A percentile compares a stretch with the other conserved stretches of the same genome.
Conservation (phyloP, 805 yeast genomes). For the Candida sonorensis region DNA sequence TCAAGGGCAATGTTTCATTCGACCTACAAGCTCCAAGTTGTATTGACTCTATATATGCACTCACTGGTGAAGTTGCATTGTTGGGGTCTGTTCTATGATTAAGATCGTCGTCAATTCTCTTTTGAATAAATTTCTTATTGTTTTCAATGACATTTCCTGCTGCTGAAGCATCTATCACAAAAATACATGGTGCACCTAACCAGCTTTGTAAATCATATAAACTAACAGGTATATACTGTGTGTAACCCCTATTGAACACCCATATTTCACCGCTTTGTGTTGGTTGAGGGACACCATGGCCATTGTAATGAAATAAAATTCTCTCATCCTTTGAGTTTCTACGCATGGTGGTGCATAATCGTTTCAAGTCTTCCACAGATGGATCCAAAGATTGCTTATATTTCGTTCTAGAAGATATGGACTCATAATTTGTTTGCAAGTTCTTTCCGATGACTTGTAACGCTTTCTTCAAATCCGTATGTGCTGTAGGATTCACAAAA, state of each 20-base stretch:
- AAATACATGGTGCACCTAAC: slow-evolving; percentile 96
- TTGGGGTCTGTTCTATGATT: slow-evolving; percentile 45
- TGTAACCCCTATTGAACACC: slow-evolving; percentile 96
- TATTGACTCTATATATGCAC: slow-evolving; percentile 75
- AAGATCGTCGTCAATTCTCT: slow-evolving; percentile 80
- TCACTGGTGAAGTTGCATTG: slow-evolving; percentile 56
- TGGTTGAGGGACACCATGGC: slow-evolving; percentile 98
- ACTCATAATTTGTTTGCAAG: slow-evolving; percentile 83
- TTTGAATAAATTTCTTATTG: slow-evolving; percentile 84
- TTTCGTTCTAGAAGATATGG: slow-evolving; percentile 76
- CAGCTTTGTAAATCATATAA: slow-evolving; percentile 93
- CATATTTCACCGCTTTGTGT: slow-evolving; percentile 95
- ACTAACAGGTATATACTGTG: slow-evolving; percentile 95
- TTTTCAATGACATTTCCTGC: slow-evolving; percentile 92
- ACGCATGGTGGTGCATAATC: slow-evolving; percentile 83
- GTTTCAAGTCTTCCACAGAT: slow-evolving; percentile 88
- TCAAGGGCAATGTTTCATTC: slow-evolving; percentile 83
- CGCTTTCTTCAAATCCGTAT: slow-evolving; percentile 83
- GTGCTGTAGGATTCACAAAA: slow-evolving; percentile 83
- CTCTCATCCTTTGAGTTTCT: slow-evolving; percentile 92
- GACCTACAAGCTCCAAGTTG: slow-evolving; percentile 90
- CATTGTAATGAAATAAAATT: slow-evolving; percentile 89
- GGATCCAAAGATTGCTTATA: slow-evolving; percentile 92
- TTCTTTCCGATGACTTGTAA: slow-evolving; percentile 86
- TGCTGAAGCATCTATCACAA: slow-evolving; percentile 88